Base-by-base conservation (phyloP, 257 asterid genomes). In the Paulownia fortunei region DNA sequence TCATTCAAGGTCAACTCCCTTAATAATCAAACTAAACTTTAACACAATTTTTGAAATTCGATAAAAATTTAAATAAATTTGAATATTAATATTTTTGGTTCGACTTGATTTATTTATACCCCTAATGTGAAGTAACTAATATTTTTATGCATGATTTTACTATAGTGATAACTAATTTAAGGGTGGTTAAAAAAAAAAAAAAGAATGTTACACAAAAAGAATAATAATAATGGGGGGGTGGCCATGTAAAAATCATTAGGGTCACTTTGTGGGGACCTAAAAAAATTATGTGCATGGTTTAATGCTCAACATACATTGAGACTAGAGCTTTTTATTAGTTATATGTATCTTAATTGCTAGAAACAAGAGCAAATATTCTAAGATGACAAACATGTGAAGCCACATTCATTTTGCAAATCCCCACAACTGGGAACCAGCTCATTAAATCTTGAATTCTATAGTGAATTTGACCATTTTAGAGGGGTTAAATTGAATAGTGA, bases 401-500 rank as follows among this genome's bases (percentile, higher is more conserved):
- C 82, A 80, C 80, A 65, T 68, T 79, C 67, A 74, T 73, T 82
- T 74, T 75, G 82, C 69, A 61, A 69, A 84, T 78, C 84, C 87
- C 87, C 75, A 84, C 76, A 81, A 78, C 49, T 73, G 56, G 62
- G 63, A 60, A 84, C 66, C 87, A 81, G 85, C 88, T 84, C 79
- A 84, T 39, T 62, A 69, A n/a, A 37, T 76, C 72, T 69, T 68
- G 64, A 76, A 54, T 66, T 42, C 32, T 46, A 26, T 55, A 76
- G 81, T 84, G 47, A 74, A 54, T 81, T 84, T 81, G 85, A 84
- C 81, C 81, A 77, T 30, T 5, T 69, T 34, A 56, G 68, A n/a
- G 56, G 79, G 58, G 79, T 74, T 63, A 67, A 82, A 60, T 51
- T 61, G 39, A 68, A 63, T 69, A 73, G 67, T 77, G 10, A 72